Conservation (phyloP, 495 filamentous ascomycete genomes). For the Neurospora sp. region DNA sequence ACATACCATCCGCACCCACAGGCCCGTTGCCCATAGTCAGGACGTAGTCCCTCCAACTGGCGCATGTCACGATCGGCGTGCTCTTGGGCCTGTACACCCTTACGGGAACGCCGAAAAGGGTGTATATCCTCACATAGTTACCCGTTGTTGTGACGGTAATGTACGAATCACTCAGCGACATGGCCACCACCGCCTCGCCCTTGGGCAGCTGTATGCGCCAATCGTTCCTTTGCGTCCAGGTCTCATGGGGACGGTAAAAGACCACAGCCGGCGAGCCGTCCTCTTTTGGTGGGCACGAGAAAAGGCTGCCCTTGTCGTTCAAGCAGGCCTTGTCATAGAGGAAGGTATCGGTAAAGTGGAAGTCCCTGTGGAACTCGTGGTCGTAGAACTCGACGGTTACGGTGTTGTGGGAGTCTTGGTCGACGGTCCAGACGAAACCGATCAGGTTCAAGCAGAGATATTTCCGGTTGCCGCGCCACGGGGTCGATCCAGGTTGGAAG, state of each 20-base stretch:
- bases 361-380: conserved; percentile 79
- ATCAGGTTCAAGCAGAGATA: conserved; percentile 91
- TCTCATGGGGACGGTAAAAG: conserved; percentile 96
- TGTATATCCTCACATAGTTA: conserved; percentile 86
- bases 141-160: conserved; percentile 75
- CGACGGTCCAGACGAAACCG: conserved; percentile 93
- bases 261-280: conserved; percentile 59
- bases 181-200: conserved; percentile 70
- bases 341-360: conserved; percentile 94
- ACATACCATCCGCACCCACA: conserved; percentile 63
- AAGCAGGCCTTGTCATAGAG: conserved; percentile 92
- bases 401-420: conserved; percentile 89
- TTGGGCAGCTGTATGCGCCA: conserved; percentile 79
- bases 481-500: conserved; percentile 89
- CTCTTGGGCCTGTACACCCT: conserved; percentile 86
- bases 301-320: conserved; percentile 74
- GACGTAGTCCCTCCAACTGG: conserved; percentile 87
- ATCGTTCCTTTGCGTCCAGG: conserved; percentile 83
- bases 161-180: conserved; percentile 88
- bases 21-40: conserved; percentile 90
- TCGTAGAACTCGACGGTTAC: conserved; percentile 98
- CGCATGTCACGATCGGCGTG: conserved; percentile 79
- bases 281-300: conserved; percentile 66
- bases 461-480: conserved; percentile 86
- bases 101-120: conserved; percentile 81